A percentile compares a stretch with the other conserved stretches of the same genome.
Conservation (phyloP, 2,329 filamentous ascomycete species). For the Lomentospora prolificans region DNA sequence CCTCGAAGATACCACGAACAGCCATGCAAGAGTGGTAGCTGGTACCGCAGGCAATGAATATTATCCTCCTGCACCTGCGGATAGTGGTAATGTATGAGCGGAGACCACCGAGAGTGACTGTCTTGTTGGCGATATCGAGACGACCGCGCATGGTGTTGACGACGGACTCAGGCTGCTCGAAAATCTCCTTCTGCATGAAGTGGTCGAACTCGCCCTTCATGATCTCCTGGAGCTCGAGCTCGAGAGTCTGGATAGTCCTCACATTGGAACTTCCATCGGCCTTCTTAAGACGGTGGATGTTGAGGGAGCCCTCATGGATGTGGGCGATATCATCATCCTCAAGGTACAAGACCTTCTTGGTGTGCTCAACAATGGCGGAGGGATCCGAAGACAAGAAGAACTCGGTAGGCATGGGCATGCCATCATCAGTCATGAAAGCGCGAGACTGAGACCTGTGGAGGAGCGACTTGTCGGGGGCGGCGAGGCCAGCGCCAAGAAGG, state of each 20-base stretch:
- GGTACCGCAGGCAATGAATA: slow-evolving; percentile 98
- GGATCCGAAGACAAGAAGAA: slow-evolving; percentile 99
- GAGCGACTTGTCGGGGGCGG: slow-evolving; percentile 92
- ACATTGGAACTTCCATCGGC: slow-evolving; percentile 94
- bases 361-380: slow-evolving; percentile 97
- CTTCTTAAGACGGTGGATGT: slow-evolving; percentile 97
- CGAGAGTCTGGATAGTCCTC: slow-evolving; percentile 94
- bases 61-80: slow-evolving; percentile 90
- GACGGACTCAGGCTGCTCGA: slow-evolving; percentile 98
- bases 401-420: slow-evolving; percentile 93
- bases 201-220: slow-evolving; percentile 99
- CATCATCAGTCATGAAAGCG: slow-evolving; percentile 97
- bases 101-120: slow-evolving; percentile 88
- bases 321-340: slow-evolving; percentile 99
- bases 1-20: slow-evolving; percentile 93
- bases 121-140: slow-evolving; percentile 86
- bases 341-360: slow-evolving; percentile 99
- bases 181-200: slow-evolving; percentile 99
- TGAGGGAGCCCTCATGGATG: slow-evolving; percentile 96
- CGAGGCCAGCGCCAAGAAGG: slow-evolving; percentile 57
- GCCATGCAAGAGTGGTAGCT: slow-evolving; percentile 99
- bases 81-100: slow-evolving; percentile 96
- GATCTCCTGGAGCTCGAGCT: slow-evolving; percentile 98
- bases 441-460: slow-evolving; percentile 97
- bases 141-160: slow-evolving; percentile 99